Base-by-base conservation (phyloP, 306 rosid species). In the Pyrus communis region DNA sequence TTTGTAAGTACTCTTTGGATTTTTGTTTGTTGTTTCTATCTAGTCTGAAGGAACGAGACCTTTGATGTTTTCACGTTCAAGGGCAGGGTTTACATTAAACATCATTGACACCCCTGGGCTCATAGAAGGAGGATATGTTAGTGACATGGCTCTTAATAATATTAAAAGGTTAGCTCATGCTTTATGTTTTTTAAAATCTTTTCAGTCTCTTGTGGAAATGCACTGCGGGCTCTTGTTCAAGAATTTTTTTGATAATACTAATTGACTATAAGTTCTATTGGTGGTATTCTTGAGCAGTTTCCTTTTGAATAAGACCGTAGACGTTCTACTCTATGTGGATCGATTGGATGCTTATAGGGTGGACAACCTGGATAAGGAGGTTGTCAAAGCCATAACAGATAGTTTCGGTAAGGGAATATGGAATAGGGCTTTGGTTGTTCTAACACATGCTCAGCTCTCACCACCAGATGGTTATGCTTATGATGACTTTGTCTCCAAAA, bases 41-140 rank as follows among this genome's bases (percentile, higher is more conserved):
- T 73, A 95, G 99, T 82, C 99, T 69, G 97, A 95, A 86, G 93
- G 90, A 71, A 86, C 88, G 15, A 88, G 97, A 78, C 91, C 99
- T 12, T 91, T 95, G 84, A 95, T 91, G 89, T 92, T 90, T 21
- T 90, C 97, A 1, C 96, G 97, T 17, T 52, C 92, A 2, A 89
- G 97, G 79, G 93, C 97, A 18, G 97, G 97, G 65, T 92, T 95
- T 87, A 90, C 93, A 2, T 77, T 95, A 59, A 95, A 95, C 84
- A 54, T 95, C 83, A 95, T 95, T 40, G 99, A 95, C 82, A 95
- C 99, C 76, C 99, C 99, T 69, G 97, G 99, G 73, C 90, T 95
- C 74, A 92, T 95, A 79, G 99, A 95, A 91, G 99, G 97, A 59
- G 99, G 99, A 68, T 95, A 87, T 79, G 80, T 95, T 84, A 95